Evolutionary conservation across 2,329 filamentous ascomycete species (phyloP).

Genomic region (Chaetomiaceae sp.): DNA sequence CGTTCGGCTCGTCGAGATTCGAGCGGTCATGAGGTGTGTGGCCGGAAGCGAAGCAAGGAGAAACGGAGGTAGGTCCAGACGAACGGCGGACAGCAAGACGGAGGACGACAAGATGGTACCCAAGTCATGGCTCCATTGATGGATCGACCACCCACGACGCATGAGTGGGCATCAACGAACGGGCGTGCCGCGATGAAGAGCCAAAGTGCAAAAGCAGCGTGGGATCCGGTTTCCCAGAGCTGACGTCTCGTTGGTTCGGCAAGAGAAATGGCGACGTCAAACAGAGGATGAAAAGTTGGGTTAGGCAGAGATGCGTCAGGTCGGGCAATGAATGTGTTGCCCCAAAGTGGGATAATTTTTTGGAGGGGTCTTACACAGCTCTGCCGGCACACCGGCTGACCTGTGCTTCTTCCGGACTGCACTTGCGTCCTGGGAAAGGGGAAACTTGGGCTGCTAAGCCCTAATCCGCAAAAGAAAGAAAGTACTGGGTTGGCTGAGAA

Average conservation of each 20-base stretch:
- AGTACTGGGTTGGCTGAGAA: constrained; percentile 18
- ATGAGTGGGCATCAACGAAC: constrained; percentile 24
- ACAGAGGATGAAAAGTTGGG: constrained; percentile 25
- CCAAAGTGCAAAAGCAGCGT: constrained; percentile 32
- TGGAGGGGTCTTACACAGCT: constrained; percentile 14
- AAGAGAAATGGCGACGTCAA: constrained; percentile 23
- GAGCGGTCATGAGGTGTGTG: constrained; percentile 24
- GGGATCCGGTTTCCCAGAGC: constrained; percentile 23
- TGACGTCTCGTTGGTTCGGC: constrained; percentile 24
- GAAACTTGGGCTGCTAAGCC: background rate
- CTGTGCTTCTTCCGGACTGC: constrained; percentile 15
- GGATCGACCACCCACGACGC: constrained; percentile 17
- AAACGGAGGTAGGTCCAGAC: background rate
- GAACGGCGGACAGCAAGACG: constrained; percentile 7
- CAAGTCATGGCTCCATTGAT: constrained; percentile 10
- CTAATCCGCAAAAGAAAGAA: constrained; percentile 8
- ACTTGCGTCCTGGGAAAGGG: background rate
- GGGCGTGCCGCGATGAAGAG: constrained; percentile 36
- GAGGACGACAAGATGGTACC: constrained; percentile 13
- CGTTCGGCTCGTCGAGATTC: constrained; percentile 13
- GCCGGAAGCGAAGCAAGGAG: constrained; percentile 8
- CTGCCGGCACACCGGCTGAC: constrained; percentile 9
- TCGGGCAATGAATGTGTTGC: constrained; percentile 28
- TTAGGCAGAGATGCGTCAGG: constrained; percentile 30
- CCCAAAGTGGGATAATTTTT: constrained; percentile 20